Conservation (phyloP, 2,329 filamentous ascomycete genomes). For the Mycosphaerella arachidis region DNA sequence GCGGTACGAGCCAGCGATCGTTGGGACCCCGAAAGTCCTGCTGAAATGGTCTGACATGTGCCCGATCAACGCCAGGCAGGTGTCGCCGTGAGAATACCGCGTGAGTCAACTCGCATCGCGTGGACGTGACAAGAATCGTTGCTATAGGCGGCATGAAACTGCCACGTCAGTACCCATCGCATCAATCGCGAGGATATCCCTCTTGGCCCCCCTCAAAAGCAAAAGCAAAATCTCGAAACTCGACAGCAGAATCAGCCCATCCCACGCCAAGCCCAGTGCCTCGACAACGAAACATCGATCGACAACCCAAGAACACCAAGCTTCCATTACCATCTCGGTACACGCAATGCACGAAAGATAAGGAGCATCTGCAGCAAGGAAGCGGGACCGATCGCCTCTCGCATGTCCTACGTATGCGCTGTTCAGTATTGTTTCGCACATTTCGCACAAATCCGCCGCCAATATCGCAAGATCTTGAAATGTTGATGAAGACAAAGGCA, state of each 20-base stretch:
- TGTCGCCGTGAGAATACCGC: background rate
- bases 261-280: background rate
- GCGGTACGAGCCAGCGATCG: background rate
- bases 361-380: background rate
- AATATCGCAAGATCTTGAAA: background rate
- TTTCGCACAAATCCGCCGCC: background rate
- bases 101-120: background rate
- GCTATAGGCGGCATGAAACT: background rate
- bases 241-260: background rate
- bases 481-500: background rate
- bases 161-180: background rate
- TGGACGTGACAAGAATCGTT: background rate
- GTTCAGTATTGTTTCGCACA: background rate
- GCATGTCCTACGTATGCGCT: background rate
- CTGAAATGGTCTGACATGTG: background rate
- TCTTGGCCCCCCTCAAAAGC: background rate
- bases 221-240: background rate
- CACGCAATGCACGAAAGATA: background rate
- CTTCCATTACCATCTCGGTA: background rate
- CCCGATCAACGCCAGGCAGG: background rate
- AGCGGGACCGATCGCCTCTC: background rate
- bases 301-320: background rate
- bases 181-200: background rate
- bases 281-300: background rate
- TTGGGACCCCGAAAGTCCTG: background rate